phyloP scores from a whole-genome alignment of 257 asterid genomes.

The Solanum virginianum region DNA sequence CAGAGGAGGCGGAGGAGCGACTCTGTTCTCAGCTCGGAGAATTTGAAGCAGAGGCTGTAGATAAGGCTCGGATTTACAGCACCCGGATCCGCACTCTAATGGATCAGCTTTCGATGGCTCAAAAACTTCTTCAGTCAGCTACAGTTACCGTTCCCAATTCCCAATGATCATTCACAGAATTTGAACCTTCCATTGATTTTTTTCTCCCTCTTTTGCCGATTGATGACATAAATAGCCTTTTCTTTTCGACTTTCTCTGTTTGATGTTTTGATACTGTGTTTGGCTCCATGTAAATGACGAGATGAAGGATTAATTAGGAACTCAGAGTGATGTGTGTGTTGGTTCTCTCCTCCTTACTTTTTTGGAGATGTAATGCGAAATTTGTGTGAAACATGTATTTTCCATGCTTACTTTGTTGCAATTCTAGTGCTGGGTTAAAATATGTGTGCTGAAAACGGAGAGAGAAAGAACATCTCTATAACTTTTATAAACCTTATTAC shows the following conservation, averaged over 20 bases:
- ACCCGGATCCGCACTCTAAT: conserved; percentile 13
- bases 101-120: conserved; percentile 37
- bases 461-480: not conserved
- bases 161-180: not conserved
- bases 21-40: conserved; percentile 77
- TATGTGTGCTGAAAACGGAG: not conserved
- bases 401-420: too few species aligned
- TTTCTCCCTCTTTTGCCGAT: not conserved
- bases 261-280: not conserved
- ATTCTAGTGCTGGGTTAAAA: not conserved
- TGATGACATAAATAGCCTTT: not conserved
- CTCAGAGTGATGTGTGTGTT: not conserved
- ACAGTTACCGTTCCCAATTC: conserved; percentile 11
- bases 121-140: conserved; percentile 13
- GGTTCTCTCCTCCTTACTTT: not conserved
- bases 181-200: not conserved
- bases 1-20: conserved; percentile 87
- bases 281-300: not conserved
- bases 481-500: not conserved
- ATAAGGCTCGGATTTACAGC: conserved; percentile 42
- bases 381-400: not conserved
- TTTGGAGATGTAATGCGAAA: not conserved
- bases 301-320: not conserved
- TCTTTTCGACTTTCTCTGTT: not conserved
- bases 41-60: conserved; percentile 75